Conservation (phyloP, 371 early-diverging fungal genomes). For the Lichtheimia hyalospora region DNA sequence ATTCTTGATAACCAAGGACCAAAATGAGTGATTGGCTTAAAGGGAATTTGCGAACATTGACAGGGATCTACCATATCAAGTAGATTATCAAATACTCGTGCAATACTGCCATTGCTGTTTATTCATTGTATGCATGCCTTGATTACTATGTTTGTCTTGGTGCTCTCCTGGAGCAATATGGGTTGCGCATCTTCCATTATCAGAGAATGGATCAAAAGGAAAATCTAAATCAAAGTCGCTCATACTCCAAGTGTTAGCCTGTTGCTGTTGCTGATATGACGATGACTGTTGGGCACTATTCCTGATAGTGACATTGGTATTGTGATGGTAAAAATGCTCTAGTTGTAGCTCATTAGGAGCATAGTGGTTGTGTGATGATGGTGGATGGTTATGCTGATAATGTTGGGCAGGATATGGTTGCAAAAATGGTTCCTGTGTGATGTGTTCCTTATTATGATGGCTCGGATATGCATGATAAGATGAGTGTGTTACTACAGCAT, state of each 20-base stretch:
- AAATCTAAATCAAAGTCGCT: conserved; percentile 17
- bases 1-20: not conserved
- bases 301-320: no score
- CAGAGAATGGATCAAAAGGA: conserved; percentile 31
- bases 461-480: not conserved
- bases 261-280: not conserved
- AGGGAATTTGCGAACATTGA: conserved; percentile 22
- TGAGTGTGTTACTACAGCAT: not conserved
- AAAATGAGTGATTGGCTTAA: not conserved
- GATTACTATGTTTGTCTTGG: no score
- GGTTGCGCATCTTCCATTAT: conserved; percentile 14
- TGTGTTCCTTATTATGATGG: not conserved
- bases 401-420: no score
- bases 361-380: no score
- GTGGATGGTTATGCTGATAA: no score
- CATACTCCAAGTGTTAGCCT: conserved; percentile 12
- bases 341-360: no score
- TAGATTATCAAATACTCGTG: not conserved
- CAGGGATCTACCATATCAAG: not conserved
- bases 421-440: not conserved
- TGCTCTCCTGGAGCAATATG: conserved; percentile 19
- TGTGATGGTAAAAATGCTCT: no score
- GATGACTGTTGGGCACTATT: no score
- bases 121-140: no score
- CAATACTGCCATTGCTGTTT: no score